Percentiles rank a stretch among this genome's conserved stretches.
These are phyloP conservation scores for Lepidium africanum DNA, from an alignment of 345 rosid genomes.

Conservation along the genomic window DNA sequence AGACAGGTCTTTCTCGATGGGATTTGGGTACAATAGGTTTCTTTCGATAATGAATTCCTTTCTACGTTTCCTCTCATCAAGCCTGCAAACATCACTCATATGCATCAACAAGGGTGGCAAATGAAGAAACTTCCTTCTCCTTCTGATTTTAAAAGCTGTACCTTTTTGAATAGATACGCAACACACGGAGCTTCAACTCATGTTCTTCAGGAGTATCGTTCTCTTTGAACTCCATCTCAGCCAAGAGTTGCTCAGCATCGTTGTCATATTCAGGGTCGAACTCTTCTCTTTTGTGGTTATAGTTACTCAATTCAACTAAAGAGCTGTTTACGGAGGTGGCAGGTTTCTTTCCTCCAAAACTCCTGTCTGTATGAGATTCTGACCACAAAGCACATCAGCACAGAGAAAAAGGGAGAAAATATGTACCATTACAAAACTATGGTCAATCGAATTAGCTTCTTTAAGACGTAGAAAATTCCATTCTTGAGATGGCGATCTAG, in stretches of 20 bases:
- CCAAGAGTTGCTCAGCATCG: conserved; percentile 89
- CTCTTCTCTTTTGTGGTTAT: conserved; percentile 75
- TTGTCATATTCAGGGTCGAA: conserved; percentile 94
- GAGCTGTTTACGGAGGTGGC: conserved; percentile 48
- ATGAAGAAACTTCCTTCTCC: not conserved
- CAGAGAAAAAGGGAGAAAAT: not conserved
- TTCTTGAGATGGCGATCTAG: not conserved
- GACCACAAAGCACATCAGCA: conserved; percentile 26
- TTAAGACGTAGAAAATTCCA: not conserved
- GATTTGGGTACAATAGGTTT: conserved; percentile 62
- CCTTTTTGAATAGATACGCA: conserved; percentile 84
- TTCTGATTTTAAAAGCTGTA: conserved; percentile 15
- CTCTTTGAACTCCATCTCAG: conserved; percentile 98
- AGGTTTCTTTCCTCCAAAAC: conserved; percentile 66
- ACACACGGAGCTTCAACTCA: conserved; percentile 74
- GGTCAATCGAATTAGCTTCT: not conserved
- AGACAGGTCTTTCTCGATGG: conserved; percentile 65
- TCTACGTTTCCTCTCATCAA: conserved; percentile 89
- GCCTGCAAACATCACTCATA: conserved; percentile 41
- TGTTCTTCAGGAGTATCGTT: conserved; percentile 78
- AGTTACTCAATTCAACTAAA: conserved; percentile 68
- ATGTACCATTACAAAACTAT: not conserved
- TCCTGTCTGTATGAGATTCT: conserved; percentile 62
- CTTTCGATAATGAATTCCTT: conserved; percentile 91
- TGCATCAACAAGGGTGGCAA: not conserved